Evolutionary conservation across 2,329 filamentous ascomycete genomes (phyloP), one percentile per base, ranked within the genome.

Genomic region (Scedosporium aurantiacum): DNA sequence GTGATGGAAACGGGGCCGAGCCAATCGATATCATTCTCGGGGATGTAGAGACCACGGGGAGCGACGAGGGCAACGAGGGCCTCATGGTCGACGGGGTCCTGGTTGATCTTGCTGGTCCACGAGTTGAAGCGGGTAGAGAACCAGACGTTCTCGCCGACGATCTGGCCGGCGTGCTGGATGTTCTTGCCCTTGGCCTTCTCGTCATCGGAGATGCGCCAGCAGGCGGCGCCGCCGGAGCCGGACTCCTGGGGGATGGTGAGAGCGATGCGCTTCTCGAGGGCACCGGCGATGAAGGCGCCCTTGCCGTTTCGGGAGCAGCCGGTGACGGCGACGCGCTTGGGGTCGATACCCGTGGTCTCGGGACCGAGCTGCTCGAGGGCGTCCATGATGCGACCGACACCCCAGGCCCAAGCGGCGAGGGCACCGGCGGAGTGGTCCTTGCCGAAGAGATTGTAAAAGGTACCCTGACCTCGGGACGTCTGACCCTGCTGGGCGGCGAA

Each of bases 291-390:
- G 64, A 86, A 78, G 32, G 83, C 83, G 12, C 83, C 83, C 73
- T 86, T 86, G 61, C 82, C 83, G 71, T 86, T 84, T 47, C 83
- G 79, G 60, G 82, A 85, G 75, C 83, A 87, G 4, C 84, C 84
- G 14, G 82, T 86, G 1, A 85, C 82, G 57, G 81, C 83, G 21
- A 83, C 70, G 2, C 73, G 74, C 43, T 68, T 74, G 25, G 75
- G 66, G 69, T 82, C 76, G 68, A 86, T 84, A 45, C 74, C 74
- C 2, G 76, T 74, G 23, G 75, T 76, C 12, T 68, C 69, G 16
- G 71, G 67, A 14, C 74, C 73, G 50, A 79, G 72, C 68, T 76
- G 73, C 73, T 84, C 82, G 43, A 86, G 74, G 16, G 77, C 81
- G 68, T 86, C 83, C 58, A 86, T 78, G 65, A 86, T 76, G 59